phyloP scores from a whole-genome alignment of 768 basidiomycete genomes.

The Fomitopsis pulvina region DNA sequence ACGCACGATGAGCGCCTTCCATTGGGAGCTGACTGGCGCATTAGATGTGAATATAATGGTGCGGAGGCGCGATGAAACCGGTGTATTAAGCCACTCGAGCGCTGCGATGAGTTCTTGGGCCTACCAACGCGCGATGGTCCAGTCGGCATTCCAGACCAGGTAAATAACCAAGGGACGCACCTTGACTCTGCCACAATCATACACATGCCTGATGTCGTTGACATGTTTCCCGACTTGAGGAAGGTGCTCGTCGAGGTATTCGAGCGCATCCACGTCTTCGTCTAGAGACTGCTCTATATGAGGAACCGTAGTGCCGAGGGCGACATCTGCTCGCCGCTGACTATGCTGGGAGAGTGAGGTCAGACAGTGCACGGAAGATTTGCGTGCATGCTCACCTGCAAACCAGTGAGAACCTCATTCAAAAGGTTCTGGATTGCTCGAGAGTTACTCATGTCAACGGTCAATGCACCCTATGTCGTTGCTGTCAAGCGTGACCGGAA shows the following conservation, averaged over 20 bases:
- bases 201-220: conserved; percentile 53
- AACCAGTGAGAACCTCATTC: conserved; percentile 52
- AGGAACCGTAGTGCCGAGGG: conserved; percentile 53
- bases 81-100: conserved; percentile 71
- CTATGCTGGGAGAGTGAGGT: conserved; percentile 37
- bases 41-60: conserved; percentile 65
- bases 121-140: conserved; percentile 31
- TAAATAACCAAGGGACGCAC: conserved; percentile 26
- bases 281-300: conserved; percentile 55
- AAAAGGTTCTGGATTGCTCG: conserved; percentile 65
- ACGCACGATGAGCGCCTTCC: conserved; percentile 57
- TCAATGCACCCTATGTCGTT: conserved; percentile 48
- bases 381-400: conserved; percentile 42
- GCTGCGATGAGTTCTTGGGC: conserved; percentile 59
- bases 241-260: conserved; percentile 49
- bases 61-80: conserved; percentile 71
- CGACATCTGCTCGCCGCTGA: conserved; percentile 50
- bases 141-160: neutral
- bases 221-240: conserved; percentile 60
- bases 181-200: conserved; percentile 67
- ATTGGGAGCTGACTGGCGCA: conserved; percentile 66
- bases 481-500: neutral
- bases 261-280: conserved; percentile 50
- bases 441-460: conserved; percentile 69
- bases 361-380: neutral